phyloP scores from a whole-genome alignment of 2,329 filamentous ascomycete genomes.

The Phialophora chinensis region DNA sequence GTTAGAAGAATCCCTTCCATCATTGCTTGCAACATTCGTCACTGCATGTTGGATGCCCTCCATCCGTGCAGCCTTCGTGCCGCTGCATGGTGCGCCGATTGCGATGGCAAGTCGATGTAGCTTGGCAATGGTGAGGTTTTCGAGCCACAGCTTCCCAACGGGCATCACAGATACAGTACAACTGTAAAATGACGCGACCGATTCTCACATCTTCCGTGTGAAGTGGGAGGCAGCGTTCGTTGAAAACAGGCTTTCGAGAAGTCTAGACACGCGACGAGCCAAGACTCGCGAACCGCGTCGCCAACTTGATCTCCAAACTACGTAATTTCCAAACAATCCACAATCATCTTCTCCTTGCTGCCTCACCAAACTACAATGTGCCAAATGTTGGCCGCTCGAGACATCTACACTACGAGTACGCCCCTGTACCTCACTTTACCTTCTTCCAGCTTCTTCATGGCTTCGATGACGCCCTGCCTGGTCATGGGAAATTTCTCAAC shows the following conservation, averaged over 20 bases:
- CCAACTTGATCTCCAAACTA: neutral
- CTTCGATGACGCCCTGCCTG: slow-evolving; percentile 54
- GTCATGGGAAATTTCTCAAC: slow-evolving; percentile 68
- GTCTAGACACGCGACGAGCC: neutral
- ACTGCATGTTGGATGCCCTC: slow-evolving; percentile 56
- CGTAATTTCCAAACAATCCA: slow-evolving; percentile 1
- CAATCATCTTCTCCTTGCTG: neutral
- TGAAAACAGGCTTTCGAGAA: neutral
- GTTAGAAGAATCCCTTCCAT: slow-evolving; percentile 24
- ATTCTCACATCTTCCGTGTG: neutral
- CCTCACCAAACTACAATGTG: neutral
- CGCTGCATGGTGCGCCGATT: slow-evolving; percentile 65
- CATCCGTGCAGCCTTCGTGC: slow-evolving; percentile 64
- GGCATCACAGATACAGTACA: slow-evolving; percentile 3
- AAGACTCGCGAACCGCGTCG: neutral
- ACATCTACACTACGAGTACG: slow-evolving; percentile 13
- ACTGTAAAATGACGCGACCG: neutral
- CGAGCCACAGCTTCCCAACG: slow-evolving; percentile 42
- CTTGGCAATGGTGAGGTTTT: slow-evolving; percentile 57
- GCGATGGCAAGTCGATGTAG: slow-evolving; percentile 65
- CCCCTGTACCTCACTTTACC: slow-evolving; percentile 55
- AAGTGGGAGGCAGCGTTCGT: neutral
- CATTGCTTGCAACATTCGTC: slow-evolving; percentile 27
- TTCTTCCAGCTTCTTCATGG: slow-evolving; percentile 55
- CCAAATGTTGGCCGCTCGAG: neutral